These are phyloP conservation scores for Rusavskia elegans DNA, from an alignment of 495 filamentous ascomycete species.

Conservation along the genomic window DNA sequence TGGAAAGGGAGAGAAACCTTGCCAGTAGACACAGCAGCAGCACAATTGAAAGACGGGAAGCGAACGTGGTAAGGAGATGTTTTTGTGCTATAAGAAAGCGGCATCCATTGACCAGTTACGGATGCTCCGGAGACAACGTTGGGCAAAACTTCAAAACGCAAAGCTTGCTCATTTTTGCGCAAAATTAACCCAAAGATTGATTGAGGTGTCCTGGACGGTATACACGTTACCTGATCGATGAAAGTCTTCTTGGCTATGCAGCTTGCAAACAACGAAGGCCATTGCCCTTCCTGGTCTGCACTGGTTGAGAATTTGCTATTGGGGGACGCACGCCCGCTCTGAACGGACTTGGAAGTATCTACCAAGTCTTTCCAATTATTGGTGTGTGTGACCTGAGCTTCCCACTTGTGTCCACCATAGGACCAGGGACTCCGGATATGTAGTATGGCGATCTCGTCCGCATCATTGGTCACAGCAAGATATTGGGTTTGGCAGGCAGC, in stretches of 20 bases:
- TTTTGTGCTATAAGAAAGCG: neutral
- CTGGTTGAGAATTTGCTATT: neutral
- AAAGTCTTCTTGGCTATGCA: conserved; percentile 15
- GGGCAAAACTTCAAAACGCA: neutral
- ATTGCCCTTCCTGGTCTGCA: neutral
- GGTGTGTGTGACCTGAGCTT: neutral
- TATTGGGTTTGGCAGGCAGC: neutral
- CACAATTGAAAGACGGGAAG: neutral
- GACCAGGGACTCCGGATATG: conserved; percentile 8
- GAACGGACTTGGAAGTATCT: neutral
- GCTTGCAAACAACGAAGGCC: conserved; percentile 13
- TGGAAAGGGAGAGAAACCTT: neutral
- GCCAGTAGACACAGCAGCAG: neutral
- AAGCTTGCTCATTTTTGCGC: neutral
- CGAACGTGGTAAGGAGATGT: neutral
- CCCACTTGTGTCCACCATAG: neutral
- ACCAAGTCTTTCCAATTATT: neutral
- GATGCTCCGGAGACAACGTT: neutral
- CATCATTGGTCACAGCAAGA: conserved; percentile 1
- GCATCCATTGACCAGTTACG: neutral
- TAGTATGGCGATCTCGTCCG: neutral
- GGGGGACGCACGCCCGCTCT: neutral
- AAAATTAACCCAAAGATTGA: conserved; percentile 1
- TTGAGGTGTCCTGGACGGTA: conserved; percentile 10
- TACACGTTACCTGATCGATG: conserved; percentile 13